Evolutionary conservation across 2,329 filamentous ascomycete genomes (phyloP).

Genomic region (Cladosporium sp.): DNA sequence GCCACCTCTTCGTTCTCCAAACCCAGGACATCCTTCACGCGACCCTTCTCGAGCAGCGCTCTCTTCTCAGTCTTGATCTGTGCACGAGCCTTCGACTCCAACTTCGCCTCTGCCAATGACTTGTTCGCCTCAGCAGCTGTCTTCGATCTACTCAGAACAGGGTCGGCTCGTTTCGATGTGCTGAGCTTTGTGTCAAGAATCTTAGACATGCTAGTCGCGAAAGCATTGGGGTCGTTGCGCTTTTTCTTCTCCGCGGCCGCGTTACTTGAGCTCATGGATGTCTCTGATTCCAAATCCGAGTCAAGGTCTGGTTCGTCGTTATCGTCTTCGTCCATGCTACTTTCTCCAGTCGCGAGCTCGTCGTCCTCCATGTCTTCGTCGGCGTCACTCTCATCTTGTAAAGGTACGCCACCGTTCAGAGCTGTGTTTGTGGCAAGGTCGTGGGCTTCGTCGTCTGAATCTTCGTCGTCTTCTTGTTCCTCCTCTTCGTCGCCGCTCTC

Average conservation of each 20-base stretch:
- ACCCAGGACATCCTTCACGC: slow-evolving; percentile 79
- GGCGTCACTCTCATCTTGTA: slow-evolving; percentile 19
- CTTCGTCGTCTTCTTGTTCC: slow-evolving; percentile 25
- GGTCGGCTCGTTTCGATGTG: slow-evolving; percentile 74
- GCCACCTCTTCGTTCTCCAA: slow-evolving; percentile 48
- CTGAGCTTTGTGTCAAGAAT: slow-evolving; percentile 89
- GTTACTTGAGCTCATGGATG: slow-evolving; percentile 25
- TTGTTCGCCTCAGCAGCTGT: slow-evolving; percentile 68
- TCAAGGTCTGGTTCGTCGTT: slow-evolving; percentile 39
- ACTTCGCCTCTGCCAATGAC: slow-evolving; percentile 67
- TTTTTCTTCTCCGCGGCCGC: slow-evolving; percentile 57
- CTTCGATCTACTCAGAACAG: slow-evolving; percentile 81
- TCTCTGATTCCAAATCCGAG: slow-evolving; percentile 25
- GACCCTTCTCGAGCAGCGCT: slow-evolving; percentile 75
- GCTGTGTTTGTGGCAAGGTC: slow-evolving; percentile 32
- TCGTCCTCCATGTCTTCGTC: slow-evolving; percentile 16
- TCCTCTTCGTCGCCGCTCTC: slow-evolving; percentile 20
- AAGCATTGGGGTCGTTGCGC: slow-evolving; percentile 85
- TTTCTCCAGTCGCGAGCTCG: slow-evolving; percentile 27
- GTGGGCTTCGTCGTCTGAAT: slow-evolving; percentile 46
- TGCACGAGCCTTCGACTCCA: slow-evolving; percentile 76
- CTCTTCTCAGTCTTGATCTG: slow-evolving; percentile 78
- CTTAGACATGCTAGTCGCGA: slow-evolving; percentile 88
- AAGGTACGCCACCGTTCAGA: slow-evolving; percentile 14
- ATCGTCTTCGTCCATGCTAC: slow-evolving; percentile 38